Percentiles rank a stretch among this genome's conserved stretches.
Evolutionary conservation across 2,329 filamentous ascomycete species (phyloP).

Genomic region (Zalaria sp.): DNA sequence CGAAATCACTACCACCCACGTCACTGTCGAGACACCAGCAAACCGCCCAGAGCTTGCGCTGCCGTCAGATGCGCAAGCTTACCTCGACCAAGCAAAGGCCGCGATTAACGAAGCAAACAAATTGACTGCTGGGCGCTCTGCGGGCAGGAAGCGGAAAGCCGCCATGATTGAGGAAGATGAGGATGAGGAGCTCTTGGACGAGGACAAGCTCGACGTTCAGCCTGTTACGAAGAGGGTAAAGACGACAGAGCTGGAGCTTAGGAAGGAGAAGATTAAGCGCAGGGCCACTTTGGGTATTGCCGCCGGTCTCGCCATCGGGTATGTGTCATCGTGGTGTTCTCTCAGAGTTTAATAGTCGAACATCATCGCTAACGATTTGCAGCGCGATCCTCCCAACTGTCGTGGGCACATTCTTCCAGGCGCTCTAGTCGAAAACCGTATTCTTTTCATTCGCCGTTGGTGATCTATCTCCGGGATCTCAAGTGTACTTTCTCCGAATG

Average conservation of each 20-base stretch:
- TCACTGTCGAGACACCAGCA: conserved; percentile 63
- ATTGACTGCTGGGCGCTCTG: conserved; percentile 13
- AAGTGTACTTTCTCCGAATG: too few species aligned
- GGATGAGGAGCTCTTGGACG: conserved; percentile 34
- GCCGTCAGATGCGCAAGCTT: conserved; percentile 63
- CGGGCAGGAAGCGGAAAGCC: conserved; percentile 53
- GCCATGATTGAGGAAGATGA: conserved; percentile 48
- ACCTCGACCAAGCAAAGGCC: conserved; percentile 74
- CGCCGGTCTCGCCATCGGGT: conserved; percentile 83
- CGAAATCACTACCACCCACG: conserved; percentile 57
- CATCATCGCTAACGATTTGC: background rate
- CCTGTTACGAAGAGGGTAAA: conserved; percentile 53
- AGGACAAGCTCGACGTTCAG: conserved; percentile 4
- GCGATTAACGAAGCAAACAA: conserved; percentile 68
- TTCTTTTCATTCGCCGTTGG: too few species aligned
- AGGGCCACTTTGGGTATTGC: conserved; percentile 75
- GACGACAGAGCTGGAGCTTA: conserved; percentile 61
- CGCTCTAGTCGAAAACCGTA: background rate
- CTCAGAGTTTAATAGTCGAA: background rate
- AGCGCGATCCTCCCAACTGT: background rate
- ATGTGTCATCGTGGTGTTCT: conserved; percentile 29
- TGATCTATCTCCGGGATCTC: too few species aligned
- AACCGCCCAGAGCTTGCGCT: conserved; percentile 52
- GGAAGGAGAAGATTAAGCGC: conserved; percentile 74
- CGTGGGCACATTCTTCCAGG: background rate